A percentile compares a stretch with the other conserved stretches of the same genome.
Conservation (phyloP, 306 rosid species). For the Pueraria montana region DNA sequence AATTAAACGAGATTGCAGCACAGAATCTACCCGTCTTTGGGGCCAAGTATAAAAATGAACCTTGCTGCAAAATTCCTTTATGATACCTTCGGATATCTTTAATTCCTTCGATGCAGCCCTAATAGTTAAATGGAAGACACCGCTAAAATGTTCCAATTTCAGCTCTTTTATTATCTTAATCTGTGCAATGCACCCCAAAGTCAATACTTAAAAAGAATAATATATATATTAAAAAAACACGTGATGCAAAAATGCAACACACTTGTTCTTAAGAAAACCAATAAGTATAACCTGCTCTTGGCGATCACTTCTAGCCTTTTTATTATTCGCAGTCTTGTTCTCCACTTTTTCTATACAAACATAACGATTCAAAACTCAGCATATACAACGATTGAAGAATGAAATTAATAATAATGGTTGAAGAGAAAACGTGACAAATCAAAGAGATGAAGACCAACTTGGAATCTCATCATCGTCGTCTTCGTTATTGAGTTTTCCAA, state of each 20-base stretch:
- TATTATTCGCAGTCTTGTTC: no score
- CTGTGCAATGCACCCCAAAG: slow-evolving; percentile 43
- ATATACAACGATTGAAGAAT: neutral
- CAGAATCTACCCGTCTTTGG: slow-evolving; percentile 72
- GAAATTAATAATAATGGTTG: neutral
- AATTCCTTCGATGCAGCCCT: no score
- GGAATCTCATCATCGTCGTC: neutral
- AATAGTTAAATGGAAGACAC: slow-evolving; percentile 64
- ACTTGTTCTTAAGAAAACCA: neutral
- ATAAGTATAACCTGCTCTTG: neutral
- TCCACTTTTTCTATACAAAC: slow-evolving; percentile 15
- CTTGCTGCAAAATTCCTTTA: slow-evolving; percentile 67
- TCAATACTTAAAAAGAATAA: neutral
- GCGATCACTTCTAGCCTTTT: no score
- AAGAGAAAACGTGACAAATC: neutral
- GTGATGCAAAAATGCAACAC: no score
- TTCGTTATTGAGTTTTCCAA: slow-evolving; percentile 41
- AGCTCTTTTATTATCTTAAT: slow-evolving; percentile 64
- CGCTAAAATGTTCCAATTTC: slow-evolving; percentile 57
- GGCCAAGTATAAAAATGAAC: slow-evolving; percentile 73
- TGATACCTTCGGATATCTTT: no score
- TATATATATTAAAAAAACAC: no score
- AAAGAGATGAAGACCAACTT: neutral
- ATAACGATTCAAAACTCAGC: neutral
- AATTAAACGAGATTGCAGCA: neutral